Base-by-base conservation (phyloP, 1,284 basidiomycete genomes). In the Salmacisia buchloeana region DNA sequence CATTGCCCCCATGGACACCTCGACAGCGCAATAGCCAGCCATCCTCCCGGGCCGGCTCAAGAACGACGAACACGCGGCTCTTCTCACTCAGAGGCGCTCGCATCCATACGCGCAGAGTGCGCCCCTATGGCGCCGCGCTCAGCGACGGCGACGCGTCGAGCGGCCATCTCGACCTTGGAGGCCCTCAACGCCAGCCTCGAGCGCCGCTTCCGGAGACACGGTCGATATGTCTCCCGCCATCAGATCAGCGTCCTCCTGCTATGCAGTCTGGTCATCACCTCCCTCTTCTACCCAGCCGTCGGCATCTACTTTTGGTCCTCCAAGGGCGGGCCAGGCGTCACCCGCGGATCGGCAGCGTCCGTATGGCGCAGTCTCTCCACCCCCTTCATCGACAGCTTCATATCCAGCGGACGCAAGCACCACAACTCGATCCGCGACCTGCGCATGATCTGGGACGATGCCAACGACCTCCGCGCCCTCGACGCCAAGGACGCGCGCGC, bases 161-260 rank as follows among this genome's bases (percentile, higher is more conserved):
- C 34, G 12, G 33, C 43, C 36, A n/a, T 39, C n/a, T 60, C 59
- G 35, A 25, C 59, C 18, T 25, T 60, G n/a, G 34, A 39, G 27
- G 25, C 49, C 23, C 34, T 54, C 27, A 54, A 54, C 35, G 52
- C 54, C 23, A n/a, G 29, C 34, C 38, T 63, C 13, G 64, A 65
- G n/a, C 33, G 39, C 33, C 45, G 56, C 10, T 73, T 73, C 23
- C 69, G 71, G 9, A 49, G 57, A 27, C 76, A 78, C 58, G 76
- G 75, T 9, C 64, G 70, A 29, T 70, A 69, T 63, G 75, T 78
- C 46, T 74, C 76, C 21, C 65, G 66, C 4, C 90, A 92, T 79
- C 91, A 96, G 83, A 94, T 94, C 62, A 88, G 92, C 60, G 89
- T 96, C 36, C 89, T 98, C 73, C 85, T 98, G 67, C 88, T 96